These are phyloP conservation scores for Globisporangium cederbergense DNA, from an alignment of 352 stramenopile genomes.

Conservation along the genomic window DNA sequence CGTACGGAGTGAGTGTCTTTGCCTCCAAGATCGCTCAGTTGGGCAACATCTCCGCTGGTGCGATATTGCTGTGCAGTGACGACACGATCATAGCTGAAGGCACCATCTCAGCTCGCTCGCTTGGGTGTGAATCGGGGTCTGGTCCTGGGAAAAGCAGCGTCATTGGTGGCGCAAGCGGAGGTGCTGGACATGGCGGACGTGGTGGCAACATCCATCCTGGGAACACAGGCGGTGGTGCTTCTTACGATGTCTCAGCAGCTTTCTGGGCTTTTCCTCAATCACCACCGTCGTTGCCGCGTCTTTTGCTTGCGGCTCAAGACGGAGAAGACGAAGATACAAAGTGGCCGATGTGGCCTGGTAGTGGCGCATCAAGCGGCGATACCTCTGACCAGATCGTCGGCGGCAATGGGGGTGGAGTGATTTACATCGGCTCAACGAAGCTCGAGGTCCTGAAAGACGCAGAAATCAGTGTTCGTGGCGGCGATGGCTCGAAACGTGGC, in stretches of 20 bases:
- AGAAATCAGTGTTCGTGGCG: constrained; percentile 48
- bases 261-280: not conserved
- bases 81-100: constrained; percentile 36
- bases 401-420: constrained; percentile 64
- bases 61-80: constrained; percentile 55
- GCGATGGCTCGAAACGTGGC: constrained; percentile 51
- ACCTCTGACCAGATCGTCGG: constrained; percentile 48
- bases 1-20: constrained; percentile 48
- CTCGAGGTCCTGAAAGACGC: constrained; percentile 43
- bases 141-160: constrained; percentile 57
- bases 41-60: constrained; percentile 49
- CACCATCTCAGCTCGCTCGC: constrained; percentile 31
- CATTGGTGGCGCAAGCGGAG: constrained; percentile 47
- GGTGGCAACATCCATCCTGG: constrained; percentile 59
- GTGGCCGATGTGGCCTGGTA: constrained; percentile 71
- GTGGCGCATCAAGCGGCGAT: constrained; percentile 50
- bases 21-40: constrained; percentile 33
- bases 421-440: constrained; percentile 58
- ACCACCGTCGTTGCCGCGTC: not conserved
- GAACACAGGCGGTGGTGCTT: constrained; percentile 37
- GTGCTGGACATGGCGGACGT: constrained; percentile 61
- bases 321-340: not conserved
- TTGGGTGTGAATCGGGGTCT: constrained; percentile 47
- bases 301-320: not conserved
- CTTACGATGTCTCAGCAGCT: constrained; percentile 33